Percentiles rank a stretch among this genome's conserved stretches.
Conservation (phyloP, 148 eudicot species). For the Dysphania ambrosioides region DNA sequence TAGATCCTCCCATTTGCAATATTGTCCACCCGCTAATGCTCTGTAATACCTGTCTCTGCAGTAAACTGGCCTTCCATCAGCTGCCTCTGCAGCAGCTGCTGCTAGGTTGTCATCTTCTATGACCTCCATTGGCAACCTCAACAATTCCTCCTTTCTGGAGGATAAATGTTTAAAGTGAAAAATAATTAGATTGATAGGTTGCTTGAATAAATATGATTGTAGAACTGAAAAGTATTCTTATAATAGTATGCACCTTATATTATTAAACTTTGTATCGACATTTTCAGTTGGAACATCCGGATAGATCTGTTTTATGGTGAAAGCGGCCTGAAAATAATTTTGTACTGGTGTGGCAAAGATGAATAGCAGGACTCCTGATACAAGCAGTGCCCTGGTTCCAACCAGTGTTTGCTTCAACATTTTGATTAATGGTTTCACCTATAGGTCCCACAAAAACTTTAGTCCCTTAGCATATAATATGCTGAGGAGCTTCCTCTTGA, state of each 20-base stretch:
- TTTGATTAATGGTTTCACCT: slow-evolving; percentile 96
- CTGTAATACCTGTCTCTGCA: slow-evolving; percentile 88
- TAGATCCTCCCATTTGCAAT: slow-evolving; percentile 98
- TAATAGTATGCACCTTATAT: slow-evolving; percentile 56
- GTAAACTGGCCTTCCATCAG: slow-evolving; percentile 95
- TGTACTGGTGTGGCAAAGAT: slow-evolving; percentile 85
- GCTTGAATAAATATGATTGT: not conserved
- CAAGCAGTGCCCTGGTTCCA: slow-evolving; percentile 80
- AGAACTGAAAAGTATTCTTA: slow-evolving; percentile 1
- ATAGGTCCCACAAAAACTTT: not conserved
- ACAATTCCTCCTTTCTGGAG: slow-evolving; percentile 73
- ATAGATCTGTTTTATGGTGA: slow-evolving; percentile 34
- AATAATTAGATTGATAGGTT: too few relatives aligned
- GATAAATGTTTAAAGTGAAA: not conserved
- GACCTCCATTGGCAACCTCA: slow-evolving; percentile 73
- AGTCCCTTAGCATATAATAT: not conserved
- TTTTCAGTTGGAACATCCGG: slow-evolving; percentile 40
- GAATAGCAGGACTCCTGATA: slow-evolving; percentile 58
- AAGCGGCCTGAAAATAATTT: slow-evolving; percentile 52
- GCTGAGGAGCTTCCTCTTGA: not conserved
- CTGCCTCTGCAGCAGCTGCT: slow-evolving; percentile 94
- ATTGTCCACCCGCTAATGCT: slow-evolving; percentile 95
- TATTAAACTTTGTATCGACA: slow-evolving; percentile 41
- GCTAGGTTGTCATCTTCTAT: slow-evolving; percentile 76
- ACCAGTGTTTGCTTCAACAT: slow-evolving; percentile 93